phyloP scores from a whole-genome alignment of 2,329 filamentous ascomycete species.

The Aspergillus latus region DNA sequence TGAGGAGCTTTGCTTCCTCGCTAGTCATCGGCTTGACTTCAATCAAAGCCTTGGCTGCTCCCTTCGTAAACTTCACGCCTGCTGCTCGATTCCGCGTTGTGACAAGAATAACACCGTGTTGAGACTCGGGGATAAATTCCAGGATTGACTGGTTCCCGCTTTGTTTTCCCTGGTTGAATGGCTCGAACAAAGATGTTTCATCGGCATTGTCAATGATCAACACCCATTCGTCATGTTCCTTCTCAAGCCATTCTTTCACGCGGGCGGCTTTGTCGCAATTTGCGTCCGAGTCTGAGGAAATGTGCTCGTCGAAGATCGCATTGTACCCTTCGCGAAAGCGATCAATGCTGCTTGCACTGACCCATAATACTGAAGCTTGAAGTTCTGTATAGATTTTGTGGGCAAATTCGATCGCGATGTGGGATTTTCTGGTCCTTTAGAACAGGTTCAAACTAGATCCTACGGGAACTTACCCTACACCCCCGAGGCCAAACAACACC shows the following conservation, averaged over 20 bases:
- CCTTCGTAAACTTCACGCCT: slow-evolving; percentile 15
- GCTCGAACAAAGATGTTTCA: slow-evolving; percentile 17
- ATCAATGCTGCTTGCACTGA: slow-evolving; percentile 14
- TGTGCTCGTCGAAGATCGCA: slow-evolving; percentile 8
- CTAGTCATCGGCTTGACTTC: slow-evolving; percentile 15
- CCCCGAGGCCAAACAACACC: slow-evolving; percentile 16
- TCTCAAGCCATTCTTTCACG: slow-evolving; percentile 17
- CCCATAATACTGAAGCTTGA: slow-evolving; percentile 14
- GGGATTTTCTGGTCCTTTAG: slow-evolving; percentile 15
- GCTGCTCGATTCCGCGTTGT: slow-evolving; percentile 18
- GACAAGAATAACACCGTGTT: slow-evolving; percentile 5
- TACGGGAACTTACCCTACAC: slow-evolving; percentile 11
- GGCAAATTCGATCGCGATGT: slow-evolving; percentile 17
- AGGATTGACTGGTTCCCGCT: slow-evolving; percentile 4
- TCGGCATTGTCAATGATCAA: slow-evolving; percentile 24
- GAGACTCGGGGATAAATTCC: slow-evolving; percentile 4
- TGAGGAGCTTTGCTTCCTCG: slow-evolving; percentile 12
- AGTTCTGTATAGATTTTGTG: slow-evolving; percentile 5
- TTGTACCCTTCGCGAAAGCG: slow-evolving; percentile 15
- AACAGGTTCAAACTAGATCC: neutral
- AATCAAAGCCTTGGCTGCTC: slow-evolving; percentile 1
- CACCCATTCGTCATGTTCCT: slow-evolving; percentile 15
- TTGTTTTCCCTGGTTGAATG: neutral
- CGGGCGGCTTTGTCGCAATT: slow-evolving; percentile 8
- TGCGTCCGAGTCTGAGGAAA: slow-evolving; percentile 1